Percentiles rank a stretch among this genome's conserved stretches.
phyloP scores from a whole-genome alignment of 768 basidiomycete species.

The Phlegmacium glaucopus region DNA sequence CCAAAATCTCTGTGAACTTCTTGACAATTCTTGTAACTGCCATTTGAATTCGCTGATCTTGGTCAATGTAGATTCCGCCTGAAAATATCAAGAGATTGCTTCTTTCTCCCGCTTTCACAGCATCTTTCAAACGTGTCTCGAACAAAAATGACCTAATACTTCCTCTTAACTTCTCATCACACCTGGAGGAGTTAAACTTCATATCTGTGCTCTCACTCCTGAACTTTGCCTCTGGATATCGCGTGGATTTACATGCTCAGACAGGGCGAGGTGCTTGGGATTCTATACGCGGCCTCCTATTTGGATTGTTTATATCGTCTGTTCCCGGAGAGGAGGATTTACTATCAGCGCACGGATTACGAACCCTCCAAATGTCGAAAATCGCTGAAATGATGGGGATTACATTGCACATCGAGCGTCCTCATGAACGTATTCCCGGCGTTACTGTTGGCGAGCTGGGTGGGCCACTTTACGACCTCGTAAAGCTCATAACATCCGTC shows the following conservation, averaged over 20 bases:
- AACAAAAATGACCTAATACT: slow-evolving; percentile 66
- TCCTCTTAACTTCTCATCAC: slow-evolving; percentile 76
- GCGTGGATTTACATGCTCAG: slow-evolving; percentile 63
- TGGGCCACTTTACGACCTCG: slow-evolving; percentile 71
- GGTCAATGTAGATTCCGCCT: slow-evolving; percentile 45
- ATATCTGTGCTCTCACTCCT: slow-evolving; percentile 75
- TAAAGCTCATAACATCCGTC: slow-evolving; percentile 58
- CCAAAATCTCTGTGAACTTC: slow-evolving; percentile 49
- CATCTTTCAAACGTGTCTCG: slow-evolving; percentile 60
- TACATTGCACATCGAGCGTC: slow-evolving; percentile 62
- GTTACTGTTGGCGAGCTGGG: slow-evolving; percentile 73
- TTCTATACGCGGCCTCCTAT: slow-evolving; percentile 69
- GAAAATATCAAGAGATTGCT: slow-evolving; percentile 60
- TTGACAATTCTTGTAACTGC: slow-evolving; percentile 7
- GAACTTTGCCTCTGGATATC: slow-evolving; percentile 84
- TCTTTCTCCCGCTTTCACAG: slow-evolving; percentile 58
- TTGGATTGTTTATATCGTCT: slow-evolving; percentile 70
- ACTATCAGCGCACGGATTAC: slow-evolving; percentile 68
- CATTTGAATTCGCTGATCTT: neutral
- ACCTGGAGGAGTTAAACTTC: slow-evolving; percentile 75
- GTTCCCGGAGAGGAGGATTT: slow-evolving; percentile 52
- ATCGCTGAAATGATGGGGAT: slow-evolving; percentile 76
- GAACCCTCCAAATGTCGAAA: slow-evolving; percentile 43
- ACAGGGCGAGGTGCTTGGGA: slow-evolving; percentile 84
- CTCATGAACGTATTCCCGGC: slow-evolving; percentile 67